Base-by-base conservation (phyloP, 2,329 filamentous ascomycete species). In the Ophiognomonia clavigignenti-juglandacearum region DNA sequence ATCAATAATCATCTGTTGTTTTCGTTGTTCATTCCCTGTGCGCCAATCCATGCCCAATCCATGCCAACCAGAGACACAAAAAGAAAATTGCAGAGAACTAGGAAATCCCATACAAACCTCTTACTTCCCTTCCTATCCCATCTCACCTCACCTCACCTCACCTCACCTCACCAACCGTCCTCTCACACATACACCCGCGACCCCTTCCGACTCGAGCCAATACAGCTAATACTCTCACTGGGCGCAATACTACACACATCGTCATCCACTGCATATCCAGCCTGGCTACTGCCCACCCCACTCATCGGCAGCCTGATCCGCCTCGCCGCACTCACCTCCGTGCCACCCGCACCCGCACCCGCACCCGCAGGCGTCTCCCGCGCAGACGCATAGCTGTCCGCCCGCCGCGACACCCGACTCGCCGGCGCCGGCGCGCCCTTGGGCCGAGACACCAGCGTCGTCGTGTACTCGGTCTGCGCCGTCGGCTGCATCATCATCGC, bases 191-290 rank as follows among this genome's bases (percentile, higher is more conserved):
- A 58, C 9, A 54, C 47, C 6, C 59, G 57, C 18, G 57, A 53
- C 35, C 59, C 59, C 48, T 61, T 62, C 35, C 67, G 63, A 51
- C 60, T 70, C 18, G 60, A 70, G 19, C 77, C 79, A n/a, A 82
- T 70, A 54, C 75, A 78, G 59, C 78, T 82, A 47, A 83, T 80
- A 56, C 79, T 83, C 58, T 83, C 80, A 55, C 72, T 75, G 2
- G 80, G 80, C 36, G 72, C 77, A 29, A 83, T 65, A 55, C 76
- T 81, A 40, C 68, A 71, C 43, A 64, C 62, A 53, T 80, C 76
- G 32, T 75, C 71, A 9, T 75, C 70, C 19, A 6, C 7, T 61
- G 67, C 69, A 34, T 62, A 59, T 34, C 50, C 50, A 8, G 63
- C 64, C 31, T 67, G 61, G 42, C 68, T 69, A 48, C 64, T 68